These are phyloP conservation scores for Mucor irregularis DNA, from an alignment of 371 early-diverging fungal species.

Conservation along the genomic window DNA sequence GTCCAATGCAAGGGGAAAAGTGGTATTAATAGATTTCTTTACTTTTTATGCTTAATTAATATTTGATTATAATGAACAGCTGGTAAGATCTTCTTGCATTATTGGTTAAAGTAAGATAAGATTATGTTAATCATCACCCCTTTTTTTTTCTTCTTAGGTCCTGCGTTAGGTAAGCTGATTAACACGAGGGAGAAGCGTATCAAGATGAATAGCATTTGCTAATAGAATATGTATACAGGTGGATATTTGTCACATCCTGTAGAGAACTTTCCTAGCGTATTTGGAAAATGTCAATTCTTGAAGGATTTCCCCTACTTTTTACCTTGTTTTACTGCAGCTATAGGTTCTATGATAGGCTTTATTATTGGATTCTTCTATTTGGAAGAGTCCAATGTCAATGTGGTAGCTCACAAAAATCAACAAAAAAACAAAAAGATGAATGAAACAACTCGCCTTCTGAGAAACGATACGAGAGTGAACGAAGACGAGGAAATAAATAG, in stretches of 20 bases:
- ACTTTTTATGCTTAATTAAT: background rate
- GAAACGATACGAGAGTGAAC: background rate
- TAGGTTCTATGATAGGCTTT: constrained; percentile 66
- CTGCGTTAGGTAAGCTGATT: constrained; percentile 28
- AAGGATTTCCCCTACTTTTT: constrained; percentile 80
- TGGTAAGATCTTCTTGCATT: constrained; percentile 14
- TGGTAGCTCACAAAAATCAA: constrained; percentile 17
- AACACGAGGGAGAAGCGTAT: background rate
- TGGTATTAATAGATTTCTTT: background rate
- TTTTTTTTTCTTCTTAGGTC: constrained; percentile 6
- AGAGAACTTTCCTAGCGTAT: constrained; percentile 65
- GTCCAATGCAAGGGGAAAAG: background rate
- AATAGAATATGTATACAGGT: no score
- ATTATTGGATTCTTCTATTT: constrained; percentile 69
- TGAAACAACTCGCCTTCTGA: constrained; percentile 4
- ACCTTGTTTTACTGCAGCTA: constrained; percentile 78
- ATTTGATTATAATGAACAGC: constrained; percentile 4
- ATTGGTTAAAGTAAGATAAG: background rate
- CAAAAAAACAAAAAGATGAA: constrained; percentile 5
- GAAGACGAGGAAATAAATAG: background rate
- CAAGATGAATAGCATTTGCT: no score
- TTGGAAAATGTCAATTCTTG: constrained; percentile 68
- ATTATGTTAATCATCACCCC: no score
- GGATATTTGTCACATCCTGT: constrained; percentile 81
- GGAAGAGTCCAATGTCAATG: constrained; percentile 67